Percentiles rank a stretch among this genome's conserved stretches.
phyloP scores from a whole-genome alignment of 2,329 filamentous ascomycete genomes.

The Colletotrichum sp. region DNA sequence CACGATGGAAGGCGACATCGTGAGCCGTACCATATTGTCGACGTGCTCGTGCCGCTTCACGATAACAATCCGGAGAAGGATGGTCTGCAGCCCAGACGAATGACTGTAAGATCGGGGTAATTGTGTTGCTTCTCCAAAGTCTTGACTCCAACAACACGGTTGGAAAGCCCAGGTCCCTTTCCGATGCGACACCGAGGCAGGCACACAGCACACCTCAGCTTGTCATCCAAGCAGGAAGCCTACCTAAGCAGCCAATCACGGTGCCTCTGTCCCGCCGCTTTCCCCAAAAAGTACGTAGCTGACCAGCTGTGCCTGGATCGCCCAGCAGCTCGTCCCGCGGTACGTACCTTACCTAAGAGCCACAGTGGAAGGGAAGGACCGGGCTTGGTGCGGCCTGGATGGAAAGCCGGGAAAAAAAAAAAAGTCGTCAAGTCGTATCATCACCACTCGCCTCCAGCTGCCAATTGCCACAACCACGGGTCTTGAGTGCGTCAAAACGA shows the following conservation, averaged over 20 bases:
- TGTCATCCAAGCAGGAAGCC: background rate
- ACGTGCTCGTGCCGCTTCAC: background rate
- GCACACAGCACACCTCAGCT: background rate
- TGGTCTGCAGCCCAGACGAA: too few relatives aligned
- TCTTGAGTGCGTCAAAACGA: background rate
- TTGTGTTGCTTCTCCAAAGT: background rate
- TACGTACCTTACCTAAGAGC: constrained; percentile 16
- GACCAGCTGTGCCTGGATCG: background rate
- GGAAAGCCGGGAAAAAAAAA: constrained; percentile 16
- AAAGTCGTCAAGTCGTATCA: constrained; percentile 11
- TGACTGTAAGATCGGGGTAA: background rate
- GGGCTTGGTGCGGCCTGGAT: background rate
- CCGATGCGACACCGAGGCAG: background rate
- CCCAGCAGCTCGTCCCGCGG: background rate
- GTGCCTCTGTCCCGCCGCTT: background rate
- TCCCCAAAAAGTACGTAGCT: background rate
- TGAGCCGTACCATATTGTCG: constrained; percentile 73
- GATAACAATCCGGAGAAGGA: background rate
- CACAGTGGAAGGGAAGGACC: background rate
- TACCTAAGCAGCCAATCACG: background rate
- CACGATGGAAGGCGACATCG: constrained; percentile 74
- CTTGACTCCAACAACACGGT: background rate
- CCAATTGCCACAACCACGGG: constrained; percentile 9
- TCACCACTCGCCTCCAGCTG: background rate
- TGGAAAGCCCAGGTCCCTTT: background rate